Percentiles rank a stretch among this genome's conserved stretches.
Evolutionary conservation across 306 rosid species (phyloP).

Genomic region (Quercus gilva): DNA sequence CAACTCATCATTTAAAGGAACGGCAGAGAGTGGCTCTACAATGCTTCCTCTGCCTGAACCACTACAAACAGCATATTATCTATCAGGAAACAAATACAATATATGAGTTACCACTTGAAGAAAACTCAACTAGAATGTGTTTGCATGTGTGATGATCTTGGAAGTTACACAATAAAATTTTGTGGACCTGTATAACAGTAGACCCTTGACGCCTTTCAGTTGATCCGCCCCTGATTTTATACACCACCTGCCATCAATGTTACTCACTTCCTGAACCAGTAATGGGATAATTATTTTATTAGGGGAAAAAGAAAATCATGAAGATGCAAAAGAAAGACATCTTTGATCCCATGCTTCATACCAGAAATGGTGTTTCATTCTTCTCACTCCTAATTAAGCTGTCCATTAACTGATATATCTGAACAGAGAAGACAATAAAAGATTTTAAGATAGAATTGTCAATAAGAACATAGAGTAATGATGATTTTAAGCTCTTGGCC

Average conservation of each 20-base stretch:
- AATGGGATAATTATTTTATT: conserved; percentile 30
- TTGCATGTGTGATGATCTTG: conserved; percentile 12
- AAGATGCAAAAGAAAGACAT: conserved; percentile 10
- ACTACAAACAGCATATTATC: conserved; percentile 50
- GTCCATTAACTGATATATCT: conserved; percentile 78
- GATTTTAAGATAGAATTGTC: not conserved
- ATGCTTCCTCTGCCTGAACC: conserved; percentile 66
- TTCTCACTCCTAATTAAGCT: conserved; percentile 56
- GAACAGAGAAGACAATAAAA: conserved; percentile 32
- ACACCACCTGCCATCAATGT: conserved; percentile 92
- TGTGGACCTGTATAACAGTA: conserved; percentile 75
- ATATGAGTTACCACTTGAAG: conserved; percentile 13
- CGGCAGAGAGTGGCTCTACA: conserved; percentile 78
- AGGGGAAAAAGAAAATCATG: conserved; percentile 24
- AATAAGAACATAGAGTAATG: not conserved
- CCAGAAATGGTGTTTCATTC: conserved; percentile 58
- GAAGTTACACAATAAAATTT: conserved; percentile 24
- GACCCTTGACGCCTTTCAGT: conserved; percentile 63
- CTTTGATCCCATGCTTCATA: conserved; percentile 42
- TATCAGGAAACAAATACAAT: conserved; percentile 37
- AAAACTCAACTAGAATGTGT: conserved; percentile 6
- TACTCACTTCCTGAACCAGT: conserved; percentile 71
- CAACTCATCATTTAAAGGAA: conserved; percentile 88
- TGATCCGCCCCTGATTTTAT: conserved; percentile 57
- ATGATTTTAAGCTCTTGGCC: conserved; percentile 5